Evolutionary conservation across 768 basidiomycete genomes (phyloP).

Genomic region (Tricholoma matsutake): DNA sequence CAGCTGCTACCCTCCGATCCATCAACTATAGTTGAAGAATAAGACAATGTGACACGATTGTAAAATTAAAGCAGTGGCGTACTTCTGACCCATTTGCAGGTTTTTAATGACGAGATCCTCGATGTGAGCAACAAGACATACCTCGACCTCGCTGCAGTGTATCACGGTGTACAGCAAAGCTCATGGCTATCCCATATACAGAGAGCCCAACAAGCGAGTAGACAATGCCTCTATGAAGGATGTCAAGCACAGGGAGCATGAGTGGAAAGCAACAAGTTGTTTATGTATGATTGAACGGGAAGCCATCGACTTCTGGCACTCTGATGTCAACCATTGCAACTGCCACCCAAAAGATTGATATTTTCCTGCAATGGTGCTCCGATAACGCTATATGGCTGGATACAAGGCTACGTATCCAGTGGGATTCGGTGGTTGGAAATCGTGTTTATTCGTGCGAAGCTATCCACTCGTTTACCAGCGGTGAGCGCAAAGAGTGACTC

Average conservation of each 20-base stretch:
- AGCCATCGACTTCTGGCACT: background rate
- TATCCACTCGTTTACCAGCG: conserved; percentile 33
- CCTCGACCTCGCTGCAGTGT: conserved; percentile 55
- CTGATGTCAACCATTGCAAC: background rate
- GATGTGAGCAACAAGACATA: conserved; percentile 24
- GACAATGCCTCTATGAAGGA: conserved; percentile 53
- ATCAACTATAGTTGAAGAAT: conserved; percentile 24
- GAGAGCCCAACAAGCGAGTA: conserved; percentile 50
- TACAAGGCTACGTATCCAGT: conserved; percentile 35
- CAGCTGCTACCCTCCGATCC: conserved; percentile 27
- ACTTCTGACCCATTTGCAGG: conserved; percentile 23
- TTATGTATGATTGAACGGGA: background rate
- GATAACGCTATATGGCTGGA: conserved; percentile 46
- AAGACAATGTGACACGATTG: background rate
- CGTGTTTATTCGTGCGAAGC: conserved; percentile 34
- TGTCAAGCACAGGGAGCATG: conserved; percentile 38
- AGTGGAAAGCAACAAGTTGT: background rate
- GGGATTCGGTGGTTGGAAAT: conserved; percentile 24
- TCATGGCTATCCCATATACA: conserved; percentile 51
- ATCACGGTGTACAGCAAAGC: conserved; percentile 50
- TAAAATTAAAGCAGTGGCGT: conserved; percentile 16
- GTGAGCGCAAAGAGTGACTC: conserved; percentile 31
- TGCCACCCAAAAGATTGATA: conserved; percentile 17
- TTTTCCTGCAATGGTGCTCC: conserved; percentile 48
- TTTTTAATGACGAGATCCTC: conserved; percentile 4